A percentile compares a stretch with the other conserved stretches of the same genome.
Evolutionary conservation across 768 basidiomycete species (phyloP).

Genomic region (Lentinula lateritia): DNA sequence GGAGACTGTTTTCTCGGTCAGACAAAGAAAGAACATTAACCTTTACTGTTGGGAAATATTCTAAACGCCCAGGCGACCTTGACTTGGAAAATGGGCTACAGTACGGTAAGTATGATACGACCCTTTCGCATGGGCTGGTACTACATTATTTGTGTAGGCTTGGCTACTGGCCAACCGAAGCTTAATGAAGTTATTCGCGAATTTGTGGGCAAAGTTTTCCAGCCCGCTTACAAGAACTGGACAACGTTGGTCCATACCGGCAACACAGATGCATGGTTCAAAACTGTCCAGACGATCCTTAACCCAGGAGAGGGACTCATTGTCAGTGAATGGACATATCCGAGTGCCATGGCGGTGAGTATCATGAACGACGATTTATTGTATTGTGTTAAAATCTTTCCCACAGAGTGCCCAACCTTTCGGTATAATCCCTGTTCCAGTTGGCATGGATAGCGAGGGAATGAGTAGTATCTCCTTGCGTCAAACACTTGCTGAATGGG

Average conservation of each 20-base stretch:
- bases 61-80: constrained; percentile 35
- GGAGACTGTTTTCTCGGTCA: constrained; percentile 40
- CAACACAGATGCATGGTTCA: constrained; percentile 69
- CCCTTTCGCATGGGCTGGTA: neutral
- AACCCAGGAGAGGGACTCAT: constrained; percentile 60
- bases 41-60: constrained; percentile 59
- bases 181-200: constrained; percentile 52
- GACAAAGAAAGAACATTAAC: constrained; percentile 38
- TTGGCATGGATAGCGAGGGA: constrained; percentile 68
- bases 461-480: constrained; percentile 61
- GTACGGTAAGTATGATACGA: constrained; percentile 38
- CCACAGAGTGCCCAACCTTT: constrained; percentile 18
- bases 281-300: constrained; percentile 53
- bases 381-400: neutral
- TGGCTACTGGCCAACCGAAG: constrained; percentile 48
- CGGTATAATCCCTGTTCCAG: constrained; percentile 41
- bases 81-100: constrained; percentile 67
- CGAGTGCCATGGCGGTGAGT: constrained; percentile 40
- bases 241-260: constrained; percentile 53
- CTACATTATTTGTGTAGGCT: constrained; percentile 16
- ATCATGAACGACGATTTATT: constrained; percentile 18
- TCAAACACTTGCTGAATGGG: constrained; percentile 59
- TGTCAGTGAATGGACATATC: constrained; percentile 73
- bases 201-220: constrained; percentile 40
- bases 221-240: constrained; percentile 59